A percentile compares a stretch with the other conserved stretches of the same genome.
These are phyloP conservation scores for Candida peoriensis DNA, from an alignment of 805 yeast species.

Conservation along the genomic window DNA sequence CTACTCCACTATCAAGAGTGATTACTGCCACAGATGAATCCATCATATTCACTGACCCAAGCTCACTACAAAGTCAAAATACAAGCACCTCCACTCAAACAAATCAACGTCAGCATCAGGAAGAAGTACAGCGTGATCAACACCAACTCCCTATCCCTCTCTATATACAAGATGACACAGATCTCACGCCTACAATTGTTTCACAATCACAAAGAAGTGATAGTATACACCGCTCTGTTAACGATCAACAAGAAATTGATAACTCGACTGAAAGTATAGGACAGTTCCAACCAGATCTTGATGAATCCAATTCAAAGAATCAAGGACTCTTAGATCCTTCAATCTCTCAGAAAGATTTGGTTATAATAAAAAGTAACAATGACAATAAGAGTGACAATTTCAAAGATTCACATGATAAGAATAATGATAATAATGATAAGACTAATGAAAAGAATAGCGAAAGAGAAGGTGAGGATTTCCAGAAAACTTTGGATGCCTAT, in stretches of 20 bases:
- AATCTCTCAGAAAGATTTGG: no score
- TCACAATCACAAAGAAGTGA: background rate
- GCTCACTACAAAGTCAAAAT: constrained; percentile 20
- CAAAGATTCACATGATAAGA: no score
- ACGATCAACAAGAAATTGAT: background rate
- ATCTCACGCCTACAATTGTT: background rate
- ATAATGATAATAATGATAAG: background rate
- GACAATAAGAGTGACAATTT: no score
- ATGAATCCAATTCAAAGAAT: background rate
- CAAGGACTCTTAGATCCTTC: background rate
- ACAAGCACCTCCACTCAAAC: constrained; percentile 16
- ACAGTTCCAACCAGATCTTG: background rate
- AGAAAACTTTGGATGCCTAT: constrained; percentile 9
- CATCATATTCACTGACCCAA: constrained; percentile 22
- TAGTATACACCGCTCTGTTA: background rate
- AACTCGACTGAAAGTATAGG: background rate
- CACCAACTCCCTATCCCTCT: background rate
- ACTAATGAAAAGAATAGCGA: constrained; percentile 2
- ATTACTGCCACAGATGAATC: constrained; percentile 22
- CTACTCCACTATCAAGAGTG: constrained; percentile 21
- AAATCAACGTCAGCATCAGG: constrained; percentile 1
- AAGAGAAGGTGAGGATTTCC: constrained; percentile 9
- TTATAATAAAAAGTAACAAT: no score
- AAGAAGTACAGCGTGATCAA: background rate
- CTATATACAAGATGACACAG: background rate